These are phyloP conservation scores for Claviceps sp. DNA, from an alignment of 2,329 filamentous ascomycete genomes.

Conservation along the genomic window DNA sequence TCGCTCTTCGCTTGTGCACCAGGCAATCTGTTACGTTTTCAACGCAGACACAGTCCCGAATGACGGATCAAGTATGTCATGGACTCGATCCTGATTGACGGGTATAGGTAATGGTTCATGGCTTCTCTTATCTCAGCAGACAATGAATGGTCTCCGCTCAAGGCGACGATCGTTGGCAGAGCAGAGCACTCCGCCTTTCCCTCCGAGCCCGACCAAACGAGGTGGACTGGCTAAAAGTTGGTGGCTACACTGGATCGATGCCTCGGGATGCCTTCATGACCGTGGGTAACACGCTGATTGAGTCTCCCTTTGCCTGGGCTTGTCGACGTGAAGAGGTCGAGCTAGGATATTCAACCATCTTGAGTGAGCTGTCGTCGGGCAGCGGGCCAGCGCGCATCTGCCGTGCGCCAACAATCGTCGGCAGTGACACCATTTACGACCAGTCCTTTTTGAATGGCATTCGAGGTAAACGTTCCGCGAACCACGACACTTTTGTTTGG, in stretches of 20 bases:
- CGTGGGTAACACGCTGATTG: conserved; percentile 18
- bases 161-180: conserved; percentile 14
- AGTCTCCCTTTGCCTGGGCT: conserved; percentile 17
- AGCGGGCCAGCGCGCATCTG: conserved; percentile 3
- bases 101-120: neutral
- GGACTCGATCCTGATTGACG: too few relatives aligned
- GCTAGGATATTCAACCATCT: conserved; percentile 7
- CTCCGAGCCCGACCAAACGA: conserved; percentile 11
- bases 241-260: conserved; percentile 21
- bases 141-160: conserved; percentile 15
- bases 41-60: too few relatives aligned
- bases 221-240: conserved; percentile 13
- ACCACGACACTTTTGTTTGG: conserved; percentile 9
- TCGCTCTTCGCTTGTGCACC: too few relatives aligned
- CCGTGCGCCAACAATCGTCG: conserved; percentile 6
- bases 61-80: too few relatives aligned
- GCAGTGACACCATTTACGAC: conserved; percentile 12
- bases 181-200: conserved; percentile 14
- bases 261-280: conserved; percentile 18
- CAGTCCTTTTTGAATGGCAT: neutral
- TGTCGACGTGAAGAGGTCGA: conserved; percentile 14
- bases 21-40: too few relatives aligned
- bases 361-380: conserved; percentile 1
- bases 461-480: neutral
- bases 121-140: conserved; percentile 7